Evolutionary conservation across 169 alveolate species (phyloP).

Genomic region (Cryptosporidium bovis): DNA sequence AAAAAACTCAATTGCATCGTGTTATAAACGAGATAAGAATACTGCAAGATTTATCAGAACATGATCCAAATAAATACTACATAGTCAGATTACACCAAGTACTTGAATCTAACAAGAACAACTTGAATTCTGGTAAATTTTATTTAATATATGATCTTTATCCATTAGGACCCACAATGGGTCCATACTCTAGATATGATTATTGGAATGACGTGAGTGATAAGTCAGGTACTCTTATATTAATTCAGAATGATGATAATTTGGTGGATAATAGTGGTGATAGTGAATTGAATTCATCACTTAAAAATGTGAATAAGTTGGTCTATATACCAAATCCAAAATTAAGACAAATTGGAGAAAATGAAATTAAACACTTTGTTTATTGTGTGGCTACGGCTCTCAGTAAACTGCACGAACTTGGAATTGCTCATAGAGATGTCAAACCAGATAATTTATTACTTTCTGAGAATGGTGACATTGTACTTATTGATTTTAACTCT

Average conservation of each 20-base stretch:
- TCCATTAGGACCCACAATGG: conserved; percentile 56
- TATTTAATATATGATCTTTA: conserved; percentile 45
- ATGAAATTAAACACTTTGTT: conserved; percentile 8
- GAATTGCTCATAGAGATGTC: conserved; percentile 80
- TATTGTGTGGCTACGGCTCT: conserved; percentile 69
- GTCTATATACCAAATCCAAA: conserved; percentile 9
- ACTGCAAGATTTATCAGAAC: conserved; percentile 19
- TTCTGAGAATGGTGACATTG: conserved; percentile 62
- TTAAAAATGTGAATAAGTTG: not conserved
- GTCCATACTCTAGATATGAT: not conserved
- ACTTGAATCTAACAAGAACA: conserved; percentile 25
- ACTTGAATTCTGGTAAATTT: conserved; percentile 21
- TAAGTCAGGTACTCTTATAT: not conserved
- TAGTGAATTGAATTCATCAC: too few relatives aligned
- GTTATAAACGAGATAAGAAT: conserved; percentile 51
- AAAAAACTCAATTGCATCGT: conserved; percentile 58
- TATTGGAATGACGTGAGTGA: conserved; percentile 1
- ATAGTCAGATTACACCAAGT: conserved; percentile 48
- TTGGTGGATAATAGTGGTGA: not conserved
- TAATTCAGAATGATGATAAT: not conserved
- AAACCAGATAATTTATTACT: conserved; percentile 80
- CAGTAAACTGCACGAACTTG: conserved; percentile 76
- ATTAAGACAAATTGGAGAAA: conserved; percentile 3
- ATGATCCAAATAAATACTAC: conserved; percentile 3
- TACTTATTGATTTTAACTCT: conserved; percentile 79